A percentile compares a stretch with the other conserved stretches of the same genome.
These are phyloP conservation scores for Helicocarpus griseus DNA, from an alignment of 2,329 filamentous ascomycete species.

Conservation along the genomic window DNA sequence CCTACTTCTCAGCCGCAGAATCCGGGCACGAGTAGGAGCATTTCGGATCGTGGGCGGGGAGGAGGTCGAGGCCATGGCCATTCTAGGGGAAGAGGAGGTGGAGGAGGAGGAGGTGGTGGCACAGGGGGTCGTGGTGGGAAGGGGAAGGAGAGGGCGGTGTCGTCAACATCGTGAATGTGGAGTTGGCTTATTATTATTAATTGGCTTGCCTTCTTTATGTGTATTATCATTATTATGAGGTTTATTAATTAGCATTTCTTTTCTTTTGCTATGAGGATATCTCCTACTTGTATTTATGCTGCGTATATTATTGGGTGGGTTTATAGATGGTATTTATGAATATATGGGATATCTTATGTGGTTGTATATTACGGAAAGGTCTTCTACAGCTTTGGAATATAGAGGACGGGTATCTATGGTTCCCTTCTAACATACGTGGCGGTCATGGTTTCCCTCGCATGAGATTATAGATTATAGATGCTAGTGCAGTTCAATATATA, in stretches of 20 bases:
- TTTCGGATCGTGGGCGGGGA: conserved; percentile 1
- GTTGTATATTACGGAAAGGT: neutral
- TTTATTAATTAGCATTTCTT: neutral
- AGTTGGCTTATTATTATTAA: neutral
- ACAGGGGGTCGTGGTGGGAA: conserved; percentile 5
- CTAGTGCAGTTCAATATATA: too few species aligned
- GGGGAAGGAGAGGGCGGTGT: conserved; percentile 7
- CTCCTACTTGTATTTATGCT: neutral
- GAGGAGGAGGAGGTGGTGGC: neutral
- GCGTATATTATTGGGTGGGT: neutral
- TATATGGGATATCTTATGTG: neutral
- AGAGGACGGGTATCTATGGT: too few species aligned
- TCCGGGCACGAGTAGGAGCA: neutral
- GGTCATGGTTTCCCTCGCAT: too few species aligned
- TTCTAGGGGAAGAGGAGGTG: neutral
- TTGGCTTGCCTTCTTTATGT: neutral
- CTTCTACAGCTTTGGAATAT: neutral
- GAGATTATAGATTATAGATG: too few species aligned
- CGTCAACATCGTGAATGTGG: neutral
- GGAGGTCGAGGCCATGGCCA: neutral
- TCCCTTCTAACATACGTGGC: too few species aligned
- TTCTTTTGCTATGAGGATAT: neutral
- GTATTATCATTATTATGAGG: neutral
- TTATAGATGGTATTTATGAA: neutral
- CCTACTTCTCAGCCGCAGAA: neutral